Base-by-base conservation (phyloP, 208 protist species). In the Leishmania martiniquensis region DNA sequence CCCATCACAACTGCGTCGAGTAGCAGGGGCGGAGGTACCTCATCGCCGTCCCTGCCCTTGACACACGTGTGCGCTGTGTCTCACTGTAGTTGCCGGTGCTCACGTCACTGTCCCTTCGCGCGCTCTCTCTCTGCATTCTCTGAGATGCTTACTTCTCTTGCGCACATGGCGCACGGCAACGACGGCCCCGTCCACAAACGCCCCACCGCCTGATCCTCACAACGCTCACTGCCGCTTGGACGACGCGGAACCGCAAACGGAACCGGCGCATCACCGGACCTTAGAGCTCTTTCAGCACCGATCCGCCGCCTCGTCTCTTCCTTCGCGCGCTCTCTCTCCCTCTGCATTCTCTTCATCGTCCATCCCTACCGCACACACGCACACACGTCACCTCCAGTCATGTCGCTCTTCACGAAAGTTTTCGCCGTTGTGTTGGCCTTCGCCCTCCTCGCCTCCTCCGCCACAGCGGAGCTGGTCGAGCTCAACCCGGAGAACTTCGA, bases 401-500 rank as follows among this genome's bases (percentile, higher is more conserved):
- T 80, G 81, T 72, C 76, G 13, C 68, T 37, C 44, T 4, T 74
- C 29, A 77, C 37, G 72, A 81, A 75, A 51, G 60, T 32, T 7
- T 13, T 74, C 54, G 20, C 75, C n/a, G n/a, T 91, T 2, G 55
- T 88, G 32, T 39, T 85, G 49, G n/a, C 71, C 34, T 37, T 78
- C 29, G 54, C 84, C 63, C 49, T 83, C 54, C 52, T 82, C 15
- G 32, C 82, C 51, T 69, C 34, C n/a, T 72, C 69, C 59, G 82
- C 78, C 15, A 52, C 68, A 57, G 91, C 86, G 1, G 85, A 89
- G 62, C 70, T 95, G 29, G 77, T 95, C 29, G 88, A 96, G 75
- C 87, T 98, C 22, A 89, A 75, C 76, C 82, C 87, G 1, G 75
- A 87, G 13, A 97, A 91, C 74, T 98, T 96, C 80, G 78, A 98